phyloP scores from a whole-genome alignment of 1,139 yeast genomes.

The Debaryomycetaceae sp. region DNA sequence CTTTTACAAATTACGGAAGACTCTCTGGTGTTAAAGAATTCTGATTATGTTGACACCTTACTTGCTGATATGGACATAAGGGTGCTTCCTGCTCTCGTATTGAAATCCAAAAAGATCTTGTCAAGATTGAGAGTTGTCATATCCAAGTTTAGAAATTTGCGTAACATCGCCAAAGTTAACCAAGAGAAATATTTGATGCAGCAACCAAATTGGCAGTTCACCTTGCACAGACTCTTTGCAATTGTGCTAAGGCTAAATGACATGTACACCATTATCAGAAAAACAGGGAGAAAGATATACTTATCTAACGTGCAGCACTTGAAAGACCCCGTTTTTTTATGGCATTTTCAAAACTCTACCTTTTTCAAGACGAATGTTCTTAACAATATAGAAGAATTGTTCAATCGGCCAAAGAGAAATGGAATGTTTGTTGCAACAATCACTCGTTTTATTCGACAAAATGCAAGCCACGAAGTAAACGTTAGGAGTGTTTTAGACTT shows the following conservation, averaged over 20 bases:
- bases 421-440: constrained; percentile 51
- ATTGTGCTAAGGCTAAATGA: constrained; percentile 46
- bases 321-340: constrained; percentile 35
- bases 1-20: constrained; percentile 16
- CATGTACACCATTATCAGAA: constrained; percentile 40
- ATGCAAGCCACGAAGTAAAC: constrained; percentile 33
- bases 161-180: constrained; percentile 11
- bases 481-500: constrained; percentile 40
- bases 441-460: constrained; percentile 47
- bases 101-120: constrained; percentile 20
- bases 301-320: constrained; percentile 41
- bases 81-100: constrained; percentile 24
- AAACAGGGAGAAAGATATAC: constrained; percentile 43
- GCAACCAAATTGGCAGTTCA: constrained; percentile 27
- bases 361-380: constrained; percentile 29
- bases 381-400: constrained; percentile 38
- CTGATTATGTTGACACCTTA: constrained; percentile 26
- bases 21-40: constrained; percentile 11
- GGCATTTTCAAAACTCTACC: constrained; percentile 22
- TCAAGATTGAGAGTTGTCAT: constrained; percentile 22
- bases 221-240: constrained; percentile 50
- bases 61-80: constrained; percentile 44
- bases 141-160: constrained; percentile 19
- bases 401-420: constrained; percentile 48
- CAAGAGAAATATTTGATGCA: constrained; percentile 10